A percentile compares a stretch with the other conserved stretches of the same genome.
Evolutionary conservation across 495 filamentous ascomycete genomes (phyloP).

Genomic region (Podospora fimiseda): DNA sequence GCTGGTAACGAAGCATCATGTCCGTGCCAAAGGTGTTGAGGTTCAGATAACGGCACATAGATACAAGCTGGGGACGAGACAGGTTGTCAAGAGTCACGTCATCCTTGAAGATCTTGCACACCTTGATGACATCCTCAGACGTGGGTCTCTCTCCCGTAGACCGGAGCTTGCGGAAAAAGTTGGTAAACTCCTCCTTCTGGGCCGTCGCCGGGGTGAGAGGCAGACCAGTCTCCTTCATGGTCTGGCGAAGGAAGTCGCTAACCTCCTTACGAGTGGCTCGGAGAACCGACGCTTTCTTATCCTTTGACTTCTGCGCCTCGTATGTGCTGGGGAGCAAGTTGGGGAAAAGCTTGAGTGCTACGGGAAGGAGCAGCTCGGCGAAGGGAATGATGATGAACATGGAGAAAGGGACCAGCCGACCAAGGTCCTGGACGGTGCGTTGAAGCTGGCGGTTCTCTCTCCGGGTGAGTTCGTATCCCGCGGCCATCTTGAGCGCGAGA

Average conservation of each 20-base stretch:
- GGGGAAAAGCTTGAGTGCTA: constrained; percentile 91
- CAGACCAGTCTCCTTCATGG: constrained; percentile 84
- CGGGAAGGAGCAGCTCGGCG: constrained; percentile 72
- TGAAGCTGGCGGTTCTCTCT: constrained; percentile 88
- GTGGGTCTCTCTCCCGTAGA: constrained; percentile 85
- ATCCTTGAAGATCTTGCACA: constrained; percentile 99
- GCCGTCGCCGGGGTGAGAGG: constrained; percentile 80
- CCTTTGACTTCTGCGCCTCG: constrained; percentile 83
- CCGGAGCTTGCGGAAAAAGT: constrained; percentile 96
- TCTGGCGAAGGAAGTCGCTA: constrained; percentile 81
- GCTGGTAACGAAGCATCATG: constrained; percentile 93
- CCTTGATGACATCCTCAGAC: constrained; percentile 88
- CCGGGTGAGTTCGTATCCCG: constrained; percentile 91
- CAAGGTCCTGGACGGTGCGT: constrained; percentile 88
- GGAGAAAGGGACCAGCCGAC: constrained; percentile 48
- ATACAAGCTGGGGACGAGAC: constrained; percentile 90
- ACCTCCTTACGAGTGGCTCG: constrained; percentile 90
- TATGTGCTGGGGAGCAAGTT: constrained; percentile 96
- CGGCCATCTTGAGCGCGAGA: constrained; percentile 93
- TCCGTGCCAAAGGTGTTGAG: constrained; percentile 95
- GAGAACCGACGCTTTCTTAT: constrained; percentile 75
- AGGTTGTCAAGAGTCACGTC: constrained; percentile 96
- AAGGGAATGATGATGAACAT: constrained; percentile 4
- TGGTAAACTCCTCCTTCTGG: constrained; percentile 90
- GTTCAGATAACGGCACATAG: constrained; percentile 98